phyloP scores from a whole-genome alignment of 2,329 filamentous ascomycete genomes.

The Colletotrichum godetiae region DNA sequence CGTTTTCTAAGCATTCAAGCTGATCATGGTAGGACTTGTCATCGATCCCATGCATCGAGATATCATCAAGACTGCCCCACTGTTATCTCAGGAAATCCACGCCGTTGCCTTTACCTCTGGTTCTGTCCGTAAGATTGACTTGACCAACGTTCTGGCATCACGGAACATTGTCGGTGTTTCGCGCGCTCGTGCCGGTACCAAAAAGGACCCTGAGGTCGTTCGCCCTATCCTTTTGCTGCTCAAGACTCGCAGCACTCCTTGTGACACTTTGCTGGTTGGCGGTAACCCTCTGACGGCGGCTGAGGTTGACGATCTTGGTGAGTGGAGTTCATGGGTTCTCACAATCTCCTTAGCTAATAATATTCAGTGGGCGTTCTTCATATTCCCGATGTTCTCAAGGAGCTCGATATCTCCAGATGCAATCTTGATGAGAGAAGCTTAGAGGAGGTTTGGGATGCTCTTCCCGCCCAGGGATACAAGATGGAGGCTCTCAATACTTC shows the following conservation, averaged over 20 bases:
- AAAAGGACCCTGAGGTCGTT: conserved; percentile 52
- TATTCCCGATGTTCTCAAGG: conserved; percentile 49
- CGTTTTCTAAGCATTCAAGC: not conserved
- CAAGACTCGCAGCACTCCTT: conserved; percentile 57
- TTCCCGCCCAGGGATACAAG: conserved; percentile 57
- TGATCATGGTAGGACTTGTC: conserved; percentile 24
- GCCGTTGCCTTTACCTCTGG: conserved; percentile 66
- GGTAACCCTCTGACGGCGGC: conserved; percentile 58
- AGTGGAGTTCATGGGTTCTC: not conserved
- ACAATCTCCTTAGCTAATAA: not conserved
- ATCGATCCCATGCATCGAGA: conserved; percentile 33
- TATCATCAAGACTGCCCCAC: conserved; percentile 52
- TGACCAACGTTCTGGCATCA: conserved; percentile 54
- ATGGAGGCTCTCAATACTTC: conserved; percentile 64
- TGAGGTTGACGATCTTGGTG: conserved; percentile 63
- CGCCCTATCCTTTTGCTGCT: conserved; percentile 62
- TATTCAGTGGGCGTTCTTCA: conserved; percentile 42
- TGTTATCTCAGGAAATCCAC: conserved; percentile 68
- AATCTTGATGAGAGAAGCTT: conserved; percentile 62
- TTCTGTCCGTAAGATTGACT: conserved; percentile 64
- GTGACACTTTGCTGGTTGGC: conserved; percentile 62
- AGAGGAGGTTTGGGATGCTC: conserved; percentile 58
- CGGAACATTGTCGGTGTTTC: conserved; percentile 25
- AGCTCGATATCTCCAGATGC: conserved; percentile 63
- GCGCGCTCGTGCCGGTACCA: conserved; percentile 24